Conservation (phyloP, 1,139 yeast genomes). For the Taphrina flavorubra region DNA sequence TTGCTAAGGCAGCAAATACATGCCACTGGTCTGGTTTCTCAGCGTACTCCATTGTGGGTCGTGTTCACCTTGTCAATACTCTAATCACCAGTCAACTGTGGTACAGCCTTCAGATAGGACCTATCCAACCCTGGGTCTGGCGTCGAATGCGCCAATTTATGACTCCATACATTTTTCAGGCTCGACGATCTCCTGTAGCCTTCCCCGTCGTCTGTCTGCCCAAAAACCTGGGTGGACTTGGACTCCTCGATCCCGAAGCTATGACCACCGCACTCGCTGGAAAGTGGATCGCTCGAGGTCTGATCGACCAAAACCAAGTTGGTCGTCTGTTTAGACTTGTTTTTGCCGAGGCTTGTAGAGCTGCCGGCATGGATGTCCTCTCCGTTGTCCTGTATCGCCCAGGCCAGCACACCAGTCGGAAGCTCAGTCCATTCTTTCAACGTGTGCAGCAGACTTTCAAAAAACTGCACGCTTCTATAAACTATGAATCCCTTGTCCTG, state of each 20-base stretch:
- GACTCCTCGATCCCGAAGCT: not conserved
- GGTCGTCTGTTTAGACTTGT: not conserved
- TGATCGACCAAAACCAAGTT: not conserved
- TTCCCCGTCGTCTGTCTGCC: slow-evolving; percentile 3
- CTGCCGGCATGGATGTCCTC: not conserved
- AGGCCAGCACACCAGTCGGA: not conserved
- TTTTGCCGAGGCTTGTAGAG: not conserved
- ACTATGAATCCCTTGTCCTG: not conserved
- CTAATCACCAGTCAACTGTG: slow-evolving; percentile 1
- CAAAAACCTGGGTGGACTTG: not conserved
- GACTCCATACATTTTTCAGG: not conserved
- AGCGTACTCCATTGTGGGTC: not conserved
- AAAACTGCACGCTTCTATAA: not conserved
- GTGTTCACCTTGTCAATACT: not conserved
- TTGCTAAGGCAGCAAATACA: not conserved
- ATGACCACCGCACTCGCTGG: slow-evolving; percentile 8
- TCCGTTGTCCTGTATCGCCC: not conserved
- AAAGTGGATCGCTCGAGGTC: not conserved
- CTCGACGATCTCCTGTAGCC: not conserved
- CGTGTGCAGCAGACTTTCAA: not conserved
- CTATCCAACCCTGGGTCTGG: slow-evolving; percentile 2
- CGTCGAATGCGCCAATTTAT: not conserved
- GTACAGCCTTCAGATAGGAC: slow-evolving; percentile 13
- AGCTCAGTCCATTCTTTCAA: not conserved
- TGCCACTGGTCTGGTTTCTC: slow-evolving; percentile 2